Percentiles rank a stretch among this genome's conserved stretches.
Evolutionary conservation across 331 rosid genomes (phyloP).

Genomic region (Cydonia oblonga): DNA sequence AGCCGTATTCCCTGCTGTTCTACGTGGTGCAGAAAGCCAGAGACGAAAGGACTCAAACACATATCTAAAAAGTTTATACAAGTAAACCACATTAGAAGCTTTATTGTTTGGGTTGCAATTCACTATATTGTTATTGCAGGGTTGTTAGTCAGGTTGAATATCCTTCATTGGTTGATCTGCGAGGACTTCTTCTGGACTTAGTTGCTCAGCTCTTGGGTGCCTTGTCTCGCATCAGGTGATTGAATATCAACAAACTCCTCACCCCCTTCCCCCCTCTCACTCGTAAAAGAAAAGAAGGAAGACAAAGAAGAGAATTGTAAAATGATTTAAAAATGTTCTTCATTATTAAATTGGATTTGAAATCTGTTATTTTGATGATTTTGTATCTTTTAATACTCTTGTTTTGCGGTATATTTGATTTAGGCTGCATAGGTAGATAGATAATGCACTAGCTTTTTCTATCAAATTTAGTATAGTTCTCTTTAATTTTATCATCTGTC

Average conservation of each 20-base stretch:
- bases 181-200: conserved; percentile 95
- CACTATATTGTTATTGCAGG: conserved; percentile 51
- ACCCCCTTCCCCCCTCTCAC: background rate
- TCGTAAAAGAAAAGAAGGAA: background rate
- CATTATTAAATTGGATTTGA: background rate
- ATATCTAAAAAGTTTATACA: background rate
- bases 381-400: background rate
- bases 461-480: background rate
- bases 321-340: background rate
- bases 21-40: background rate
- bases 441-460: background rate
- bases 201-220: conserved; percentile 99
- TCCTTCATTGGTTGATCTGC: conserved; percentile 93
- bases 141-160: conserved; percentile 98
- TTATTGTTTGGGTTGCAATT: conserved; percentile 8
- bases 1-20: background rate
- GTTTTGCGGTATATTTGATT: background rate
- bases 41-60: background rate
- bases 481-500: background rate
- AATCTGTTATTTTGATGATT: background rate
- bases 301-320: background rate
- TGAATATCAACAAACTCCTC: background rate
- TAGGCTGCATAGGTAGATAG: background rate
- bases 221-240: conserved; percentile 94
- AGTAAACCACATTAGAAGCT: background rate